Percentiles rank a stretch among this genome's conserved stretches.
phyloP scores from a whole-genome alignment of 352 stramenopile genomes.

The Phytophthora macrochlamydospora region DNA sequence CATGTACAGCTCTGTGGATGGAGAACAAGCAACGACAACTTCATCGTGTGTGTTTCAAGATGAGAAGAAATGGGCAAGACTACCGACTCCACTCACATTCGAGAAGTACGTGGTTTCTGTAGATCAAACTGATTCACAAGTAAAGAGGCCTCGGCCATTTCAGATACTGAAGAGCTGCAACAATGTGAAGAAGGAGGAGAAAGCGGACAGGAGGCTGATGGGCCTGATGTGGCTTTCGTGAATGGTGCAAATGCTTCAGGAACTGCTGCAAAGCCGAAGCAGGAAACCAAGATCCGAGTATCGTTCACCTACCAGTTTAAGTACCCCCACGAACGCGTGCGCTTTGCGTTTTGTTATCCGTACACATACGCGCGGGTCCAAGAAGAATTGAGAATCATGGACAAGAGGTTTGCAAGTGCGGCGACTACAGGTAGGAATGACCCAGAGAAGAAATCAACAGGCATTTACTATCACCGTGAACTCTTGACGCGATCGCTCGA shows the following conservation, averaged over 20 bases:
- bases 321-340: slow-evolving; percentile 59
- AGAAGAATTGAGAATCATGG: slow-evolving; percentile 44
- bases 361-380: slow-evolving; percentile 84
- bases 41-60: slow-evolving; percentile 39
- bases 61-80: slow-evolving; percentile 39
- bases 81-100: slow-evolving; percentile 43
- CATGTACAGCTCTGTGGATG: slow-evolving; percentile 58
- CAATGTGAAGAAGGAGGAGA: slow-evolving; percentile 43
- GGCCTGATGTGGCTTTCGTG: slow-evolving; percentile 6
- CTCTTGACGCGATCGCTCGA: slow-evolving; percentile 70
- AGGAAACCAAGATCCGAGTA: slow-evolving; percentile 57
- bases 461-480: slow-evolving; percentile 87
- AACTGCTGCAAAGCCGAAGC: slow-evolving; percentile 4
- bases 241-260: background rate
- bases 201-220: slow-evolving; percentile 35
- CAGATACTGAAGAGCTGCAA: slow-evolving; percentile 3
- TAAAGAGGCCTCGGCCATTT: background rate
- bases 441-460: slow-evolving; percentile 7
- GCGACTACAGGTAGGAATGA: background rate
- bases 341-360: slow-evolving; percentile 82
- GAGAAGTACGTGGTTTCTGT: slow-evolving; percentile 37
- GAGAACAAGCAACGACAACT: slow-evolving; percentile 12
- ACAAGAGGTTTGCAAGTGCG: slow-evolving; percentile 27
- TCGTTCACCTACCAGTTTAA: slow-evolving; percentile 69
- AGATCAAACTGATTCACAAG: background rate